These are phyloP conservation scores for Phytopythium delawarense DNA, from an alignment of 352 stramenopile genomes.

Conservation along the genomic window DNA sequence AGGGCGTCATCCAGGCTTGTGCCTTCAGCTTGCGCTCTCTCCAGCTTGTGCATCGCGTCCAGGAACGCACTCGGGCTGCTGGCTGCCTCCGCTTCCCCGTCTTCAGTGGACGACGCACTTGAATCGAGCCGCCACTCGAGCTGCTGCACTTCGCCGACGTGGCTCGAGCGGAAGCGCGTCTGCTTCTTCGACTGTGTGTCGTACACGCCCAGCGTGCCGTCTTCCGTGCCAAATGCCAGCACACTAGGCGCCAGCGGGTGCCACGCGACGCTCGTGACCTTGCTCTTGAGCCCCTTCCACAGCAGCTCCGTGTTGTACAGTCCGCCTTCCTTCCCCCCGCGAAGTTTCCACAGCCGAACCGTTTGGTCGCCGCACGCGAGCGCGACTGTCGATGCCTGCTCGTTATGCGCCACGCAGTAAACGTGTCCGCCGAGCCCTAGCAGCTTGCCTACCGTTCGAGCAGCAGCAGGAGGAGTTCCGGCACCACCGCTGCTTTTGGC, in stretches of 20 bases:
- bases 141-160: constrained; percentile 32
- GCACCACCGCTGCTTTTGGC: not conserved
- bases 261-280: constrained; percentile 64
- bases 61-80: constrained; percentile 25
- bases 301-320: constrained; percentile 42
- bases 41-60: constrained; percentile 43
- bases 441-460: constrained; percentile 39
- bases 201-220: constrained; percentile 58
- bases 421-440: constrained; percentile 55
- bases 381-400: constrained; percentile 23
- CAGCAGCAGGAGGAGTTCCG: not conserved
- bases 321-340: constrained; percentile 8
- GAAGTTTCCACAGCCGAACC: constrained; percentile 59
- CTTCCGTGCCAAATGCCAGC: constrained; percentile 70
- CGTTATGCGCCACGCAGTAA: constrained; percentile 47
- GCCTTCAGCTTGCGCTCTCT: constrained; percentile 41
- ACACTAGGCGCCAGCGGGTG: constrained; percentile 45
- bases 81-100: not conserved
- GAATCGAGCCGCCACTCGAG: constrained; percentile 39
- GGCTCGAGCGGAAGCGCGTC: constrained; percentile 38
- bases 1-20: constrained; percentile 49
- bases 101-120: not conserved
- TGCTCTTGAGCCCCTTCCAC: constrained; percentile 79
- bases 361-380: constrained; percentile 69
- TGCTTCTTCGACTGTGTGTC: constrained; percentile 51